Conservation (phyloP, 139 green algal genomes). For the Chlorella ohadii region DNA sequence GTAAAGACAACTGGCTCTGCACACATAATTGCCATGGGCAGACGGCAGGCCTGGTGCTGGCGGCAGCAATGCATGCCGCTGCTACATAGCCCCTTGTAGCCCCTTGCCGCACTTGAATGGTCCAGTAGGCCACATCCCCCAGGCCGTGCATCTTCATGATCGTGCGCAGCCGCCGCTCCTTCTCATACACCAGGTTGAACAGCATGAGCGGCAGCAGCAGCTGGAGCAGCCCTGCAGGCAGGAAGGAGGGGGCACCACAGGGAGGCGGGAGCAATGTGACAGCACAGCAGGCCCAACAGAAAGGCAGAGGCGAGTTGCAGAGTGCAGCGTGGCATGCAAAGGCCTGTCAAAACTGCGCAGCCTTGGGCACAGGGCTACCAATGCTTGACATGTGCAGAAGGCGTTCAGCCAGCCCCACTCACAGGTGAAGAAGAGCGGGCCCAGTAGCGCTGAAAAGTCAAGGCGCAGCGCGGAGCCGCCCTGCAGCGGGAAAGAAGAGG, state of each 20-base stretch:
- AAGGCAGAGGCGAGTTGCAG: too few relatives aligned
- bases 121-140: conserved; percentile 65
- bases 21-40: too few relatives aligned
- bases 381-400: too few relatives aligned
- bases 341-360: too few relatives aligned
- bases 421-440: conserved; percentile 86
- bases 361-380: too few relatives aligned
- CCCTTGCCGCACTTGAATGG: conserved; percentile 8
- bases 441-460: conserved; percentile 82
- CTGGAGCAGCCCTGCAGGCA: conserved; percentile 64
- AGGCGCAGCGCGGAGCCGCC: conserved; percentile 60
- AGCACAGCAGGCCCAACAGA: too few relatives aligned
- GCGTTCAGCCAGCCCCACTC: conserved; percentile 63
- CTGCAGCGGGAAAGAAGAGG: neutral
- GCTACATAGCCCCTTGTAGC: too few relatives aligned
- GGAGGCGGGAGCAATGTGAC: too few relatives aligned
- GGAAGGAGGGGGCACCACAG: conserved; percentile 33
- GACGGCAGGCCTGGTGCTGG: too few relatives aligned
- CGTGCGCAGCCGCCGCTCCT: conserved; percentile 56
- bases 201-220: conserved; percentile 83
- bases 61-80: too few relatives aligned
- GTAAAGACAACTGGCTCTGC: too few relatives aligned
- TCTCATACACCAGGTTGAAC: conserved; percentile 67
- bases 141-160: conserved; percentile 88
- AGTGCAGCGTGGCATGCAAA: neutral